Evolutionary conservation across 2,329 filamentous ascomycete species (phyloP), one percentile per base, ranked within the genome.

Genomic region (Cytospora schulzeri): DNA sequence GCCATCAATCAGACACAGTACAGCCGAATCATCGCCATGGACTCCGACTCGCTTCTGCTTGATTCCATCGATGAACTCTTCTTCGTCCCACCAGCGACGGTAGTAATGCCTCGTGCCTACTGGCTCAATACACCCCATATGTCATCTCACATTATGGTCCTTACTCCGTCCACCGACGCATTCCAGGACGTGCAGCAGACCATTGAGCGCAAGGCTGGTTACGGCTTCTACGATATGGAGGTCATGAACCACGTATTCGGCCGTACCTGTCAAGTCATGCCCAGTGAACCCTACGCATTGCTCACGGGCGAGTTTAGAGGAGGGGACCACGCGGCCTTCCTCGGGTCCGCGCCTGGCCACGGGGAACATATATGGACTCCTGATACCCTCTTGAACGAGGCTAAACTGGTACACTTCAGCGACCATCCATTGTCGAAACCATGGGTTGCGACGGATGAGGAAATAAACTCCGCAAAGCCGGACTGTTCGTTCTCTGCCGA

Each of bases 101-200:
- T 89, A 4, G 88, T 88, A 3, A 88, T 91, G 83, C 88, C 89
- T 1, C 84, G 87, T 35, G 90, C 89, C 11, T 91, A 92, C 73
- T 92, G 89, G 89, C 78, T 86, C 1, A 79, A 84, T 6, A 83
- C 83, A 0, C 77, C 80, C 0, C 78, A 77, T 11, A 78, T 91
- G 14, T 85, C 86, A 0, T 86, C 85, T 2, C 81, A 88, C 51
- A 71, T 91, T 50, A 82, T 90, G 72, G 81, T 91, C 4, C 76
- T 90, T 51, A 77, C 87, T 56, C 89, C 89, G 0, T 84, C 82
- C 2, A 71, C 76, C 19, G 69, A 70, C 12, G 87, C 89, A 62
- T 82, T 85, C 64, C 56, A 62, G 9, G 74, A 77, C 11, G 68
- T 80, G 11, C 69, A 70, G 61, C 53, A 63, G n/a, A 70, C 66